These are phyloP conservation scores for Diaporthe sp. DNA, from an alignment of 2,329 filamentous ascomycete species.

Conservation along the genomic window DNA sequence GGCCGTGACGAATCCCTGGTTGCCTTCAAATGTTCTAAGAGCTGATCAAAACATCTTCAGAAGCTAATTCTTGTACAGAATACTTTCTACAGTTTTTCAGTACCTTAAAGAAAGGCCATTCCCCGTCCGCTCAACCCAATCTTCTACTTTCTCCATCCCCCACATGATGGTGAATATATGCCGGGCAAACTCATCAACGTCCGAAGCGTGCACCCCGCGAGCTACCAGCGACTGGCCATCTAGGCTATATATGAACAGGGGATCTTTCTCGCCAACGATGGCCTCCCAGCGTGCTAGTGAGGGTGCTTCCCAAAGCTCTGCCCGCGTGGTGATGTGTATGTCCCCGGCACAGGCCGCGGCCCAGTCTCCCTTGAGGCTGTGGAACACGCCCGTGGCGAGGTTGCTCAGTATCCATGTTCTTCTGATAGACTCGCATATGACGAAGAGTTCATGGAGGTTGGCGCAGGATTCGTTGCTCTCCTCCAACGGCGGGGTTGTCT, in stretches of 20 bases:
- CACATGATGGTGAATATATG: background rate
- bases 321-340: background rate
- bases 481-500: background rate
- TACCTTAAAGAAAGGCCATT: background rate
- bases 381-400: background rate
- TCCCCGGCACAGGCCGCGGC: background rate
- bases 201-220: background rate
- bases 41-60: background rate
- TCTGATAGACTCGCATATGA: background rate
- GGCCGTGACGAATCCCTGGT: background rate
- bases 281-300: background rate
- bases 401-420: background rate
- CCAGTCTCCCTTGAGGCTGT: background rate
- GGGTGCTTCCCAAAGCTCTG: background rate
- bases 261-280: background rate
- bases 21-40: background rate
- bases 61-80: background rate
- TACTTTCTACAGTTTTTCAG: background rate
- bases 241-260: background rate
- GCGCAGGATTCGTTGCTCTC: background rate
- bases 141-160: background rate
- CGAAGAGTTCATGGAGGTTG: background rate
- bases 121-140: background rate
- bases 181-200: background rate
- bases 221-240: background rate